phyloP scores from a whole-genome alignment of 1,284 basidiomycete genomes.

The Boletus holoroseus region DNA sequence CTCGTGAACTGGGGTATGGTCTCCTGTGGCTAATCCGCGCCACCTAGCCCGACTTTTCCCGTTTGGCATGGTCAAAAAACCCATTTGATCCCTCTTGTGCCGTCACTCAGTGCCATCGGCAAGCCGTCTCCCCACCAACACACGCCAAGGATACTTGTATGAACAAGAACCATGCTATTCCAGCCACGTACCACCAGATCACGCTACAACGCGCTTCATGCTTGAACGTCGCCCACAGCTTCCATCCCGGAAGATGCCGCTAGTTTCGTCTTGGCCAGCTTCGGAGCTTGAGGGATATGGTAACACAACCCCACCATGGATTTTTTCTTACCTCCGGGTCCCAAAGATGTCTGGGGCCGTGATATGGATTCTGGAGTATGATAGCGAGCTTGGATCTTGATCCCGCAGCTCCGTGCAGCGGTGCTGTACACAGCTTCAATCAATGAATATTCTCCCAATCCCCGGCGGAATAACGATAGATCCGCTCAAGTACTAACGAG shows the following conservation, averaged over 20 bases:
- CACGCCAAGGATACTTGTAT: not conserved
- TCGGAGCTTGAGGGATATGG: constrained; percentile 41
- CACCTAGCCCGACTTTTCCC: constrained; percentile 19
- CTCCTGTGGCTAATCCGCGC: constrained; percentile 10
- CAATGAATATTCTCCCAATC: constrained; percentile 13
- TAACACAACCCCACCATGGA: constrained; percentile 37
- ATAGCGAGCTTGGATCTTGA: constrained; percentile 32
- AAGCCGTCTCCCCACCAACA: not conserved
- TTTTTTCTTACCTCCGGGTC: constrained; percentile 19
- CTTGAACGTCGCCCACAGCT: constrained; percentile 31
- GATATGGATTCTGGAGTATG: constrained; percentile 32
- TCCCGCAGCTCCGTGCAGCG: constrained; percentile 33
- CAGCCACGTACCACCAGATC: constrained; percentile 20
- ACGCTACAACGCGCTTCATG: constrained; percentile 17
- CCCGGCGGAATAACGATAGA: constrained; percentile 34
- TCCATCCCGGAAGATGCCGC: constrained; percentile 36
- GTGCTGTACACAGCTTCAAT: constrained; percentile 26
- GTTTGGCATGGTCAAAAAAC: constrained; percentile 10
- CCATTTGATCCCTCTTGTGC: constrained; percentile 17
- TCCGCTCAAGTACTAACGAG: not conserved
- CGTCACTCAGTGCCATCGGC: constrained; percentile 4
- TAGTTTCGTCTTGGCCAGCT: constrained; percentile 33
- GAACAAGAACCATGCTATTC: not conserved
- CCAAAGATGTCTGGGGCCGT: constrained; percentile 8
- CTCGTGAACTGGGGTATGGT: constrained; percentile 5